Evolutionary conservation across 2,329 filamentous ascomycete species (phyloP).

Genomic region (Arachnomyces sp.): DNA sequence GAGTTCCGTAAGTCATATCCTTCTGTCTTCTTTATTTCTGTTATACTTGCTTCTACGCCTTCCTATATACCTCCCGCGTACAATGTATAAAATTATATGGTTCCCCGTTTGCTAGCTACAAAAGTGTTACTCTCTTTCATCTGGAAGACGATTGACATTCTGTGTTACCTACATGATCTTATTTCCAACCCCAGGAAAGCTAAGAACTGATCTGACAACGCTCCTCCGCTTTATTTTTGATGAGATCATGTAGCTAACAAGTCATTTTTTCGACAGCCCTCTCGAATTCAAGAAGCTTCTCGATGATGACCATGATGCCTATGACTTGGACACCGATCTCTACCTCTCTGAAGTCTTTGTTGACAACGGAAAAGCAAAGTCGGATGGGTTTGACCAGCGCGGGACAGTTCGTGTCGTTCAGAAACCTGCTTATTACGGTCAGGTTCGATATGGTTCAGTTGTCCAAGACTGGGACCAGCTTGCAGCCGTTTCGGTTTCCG

Average conservation of each 20-base stretch:
- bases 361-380: conserved; percentile 26
- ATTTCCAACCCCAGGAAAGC: too few relatives aligned
- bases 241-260: not conserved
- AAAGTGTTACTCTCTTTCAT: too few relatives aligned
- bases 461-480: conserved; percentile 30
- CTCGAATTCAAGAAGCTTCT: conserved; percentile 31
- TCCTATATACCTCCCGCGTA: too few relatives aligned
- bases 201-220: too few relatives aligned
- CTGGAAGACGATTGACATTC: too few relatives aligned
- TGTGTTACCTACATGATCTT: not conserved
- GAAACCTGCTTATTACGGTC: conserved; percentile 17
- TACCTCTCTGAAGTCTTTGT: conserved; percentile 34
- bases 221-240: too few relatives aligned
- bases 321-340: conserved; percentile 25
- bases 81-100: too few relatives aligned
- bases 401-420: conserved; percentile 28
- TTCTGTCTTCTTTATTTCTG: not conserved
- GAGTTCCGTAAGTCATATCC: conserved; percentile 22
- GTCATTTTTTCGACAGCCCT: conserved; percentile 18
- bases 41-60: too few relatives aligned
- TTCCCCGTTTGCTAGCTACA: too few relatives aligned
- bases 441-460: conserved; percentile 27
- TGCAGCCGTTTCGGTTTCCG: too few relatives aligned
- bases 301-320: conserved; percentile 26
- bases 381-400: conserved; percentile 29